Evolutionary conservation across 2,329 filamentous ascomycete species (phyloP), one percentile per base, ranked within the genome.

Genomic region (Coniochaeta prunicola): DNA sequence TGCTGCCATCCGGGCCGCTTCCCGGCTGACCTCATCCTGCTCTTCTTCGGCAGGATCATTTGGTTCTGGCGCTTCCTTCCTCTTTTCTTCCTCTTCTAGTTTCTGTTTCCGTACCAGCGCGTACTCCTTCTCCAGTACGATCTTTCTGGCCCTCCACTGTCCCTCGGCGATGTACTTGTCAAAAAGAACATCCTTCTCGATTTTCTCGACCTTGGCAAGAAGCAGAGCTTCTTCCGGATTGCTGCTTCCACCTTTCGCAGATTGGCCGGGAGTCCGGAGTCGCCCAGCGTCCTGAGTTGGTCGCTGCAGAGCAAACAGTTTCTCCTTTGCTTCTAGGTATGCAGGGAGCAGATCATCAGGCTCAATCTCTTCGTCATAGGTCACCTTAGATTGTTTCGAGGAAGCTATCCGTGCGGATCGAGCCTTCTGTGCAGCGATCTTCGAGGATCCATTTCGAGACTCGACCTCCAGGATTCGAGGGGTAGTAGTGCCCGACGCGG

Each of bases 101-200:
- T 69, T 67, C 59, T 71, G 71, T 60, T 76, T 78, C 64, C 77
- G 81, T 17, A 71, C 68, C n/a, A 74, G 74, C 2, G 84, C 77
- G 48, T 82, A 79, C 59, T 88, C 82, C 65, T 82, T 85, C 64
- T 89, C 84, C 13, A 92, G 69, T 24, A 79, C 73, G 34, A 85
- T 78, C 40, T 78, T 80, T 60, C 81, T 80, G 6, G 75, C 70
- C 60, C 79, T 82, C 90, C 89, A 92, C 65, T 82, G 76, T 60
- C 82, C 76, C 59, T 90, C 84, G 4, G 88, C 89, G 34, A 82
- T 71, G 53, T 80, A 77, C 59, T 80, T 81, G 68, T 93, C 89
- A 66, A 92, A 92, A 3, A 93, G 74, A 17, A 91, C 78, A 68
- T 93, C 90, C 28, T 84, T 88, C 67, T 94, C 88, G 45, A 97